Evolutionary conservation across 1,139 yeast species (phyloP), one percentile per base, ranked within the genome.

Genomic region (Debaryomycetaceae sp.): DNA sequence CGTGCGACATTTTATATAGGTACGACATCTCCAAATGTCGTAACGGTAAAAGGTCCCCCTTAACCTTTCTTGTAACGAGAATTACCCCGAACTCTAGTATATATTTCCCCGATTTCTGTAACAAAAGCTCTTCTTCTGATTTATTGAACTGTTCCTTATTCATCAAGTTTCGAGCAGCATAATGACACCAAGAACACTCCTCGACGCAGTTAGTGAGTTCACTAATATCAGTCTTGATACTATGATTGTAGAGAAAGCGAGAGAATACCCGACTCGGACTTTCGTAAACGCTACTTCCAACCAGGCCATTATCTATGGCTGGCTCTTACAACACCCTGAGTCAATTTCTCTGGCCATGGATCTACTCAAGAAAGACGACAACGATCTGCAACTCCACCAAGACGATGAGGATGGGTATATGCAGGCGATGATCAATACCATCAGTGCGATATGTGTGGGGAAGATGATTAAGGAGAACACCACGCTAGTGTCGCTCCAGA

Each of bases 261-360:
- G 13, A 14, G 36, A 14, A 24, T 33, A 33, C 20, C 38, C 22
- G 36, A 24, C 30, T 22, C 41, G 36, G 13, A n/a, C 14, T 9
- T 31, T 37, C 31, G 31, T 61, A 36, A 60, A 61, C 47, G 65
- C 66, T 11, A 61, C 66, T 35, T 60, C 65, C 4, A 61, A 61
- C 50, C 66, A 61, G 49, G 59, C 52, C 33, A 59, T 57, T 42
- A 43, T 51, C 39, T 60, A 48, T 46, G 48, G 37, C 41, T 52
- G 52, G 42, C 56, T 62, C 56, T 20, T 44, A 24, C 46, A 44
- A 23, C 55, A 61, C 41, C 62, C 59, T 23, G 48, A 48, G 24
- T 42, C 48, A 24, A 39, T 60, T 22, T 33, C 46, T 8, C 54
- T 57, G 43, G 62, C 64, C 6, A 47, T 47, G 13, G 44, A 39